Conservation (phyloP, 202 grass and related monocot species). For the Saccharum hybrid region DNA sequence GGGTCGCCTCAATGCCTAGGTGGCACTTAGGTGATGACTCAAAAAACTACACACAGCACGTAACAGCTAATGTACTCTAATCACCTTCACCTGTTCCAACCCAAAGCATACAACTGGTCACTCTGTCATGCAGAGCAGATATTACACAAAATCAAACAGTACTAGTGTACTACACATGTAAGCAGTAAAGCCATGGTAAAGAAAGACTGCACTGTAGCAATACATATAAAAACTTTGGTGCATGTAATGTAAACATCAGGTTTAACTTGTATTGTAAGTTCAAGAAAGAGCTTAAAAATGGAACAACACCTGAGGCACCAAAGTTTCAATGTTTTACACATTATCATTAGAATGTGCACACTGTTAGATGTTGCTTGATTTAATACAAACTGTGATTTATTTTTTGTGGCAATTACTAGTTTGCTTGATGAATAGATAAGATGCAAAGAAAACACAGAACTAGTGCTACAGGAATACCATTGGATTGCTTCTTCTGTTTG, state of each 20-base stretch:
- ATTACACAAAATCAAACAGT: background rate
- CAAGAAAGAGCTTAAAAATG: background rate
- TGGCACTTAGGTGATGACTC: background rate
- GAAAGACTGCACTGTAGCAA: background rate
- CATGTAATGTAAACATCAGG: background rate
- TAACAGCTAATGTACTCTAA: background rate
- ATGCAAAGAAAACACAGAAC: background rate
- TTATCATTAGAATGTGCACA: background rate
- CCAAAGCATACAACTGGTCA: background rate
- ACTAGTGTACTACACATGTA: background rate
- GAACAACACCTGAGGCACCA: slow-evolving; percentile 1
- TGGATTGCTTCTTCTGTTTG: background rate
- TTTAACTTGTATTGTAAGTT: background rate
- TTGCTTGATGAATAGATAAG: slow-evolving; percentile 8
- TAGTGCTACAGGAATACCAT: slow-evolving; percentile 5
- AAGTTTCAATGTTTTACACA: background rate
- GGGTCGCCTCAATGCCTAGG: background rate
- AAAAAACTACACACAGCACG: background rate
- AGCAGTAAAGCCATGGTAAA: background rate
- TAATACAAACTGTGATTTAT: background rate
- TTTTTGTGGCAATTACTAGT: background rate
- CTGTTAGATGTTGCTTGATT: background rate
- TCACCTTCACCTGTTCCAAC: background rate
- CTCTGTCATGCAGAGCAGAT: background rate
- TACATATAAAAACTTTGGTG: background rate